phyloP scores from a whole-genome alignment of 139 green algal genomes.

The Chlamydomonas sp. region DNA sequence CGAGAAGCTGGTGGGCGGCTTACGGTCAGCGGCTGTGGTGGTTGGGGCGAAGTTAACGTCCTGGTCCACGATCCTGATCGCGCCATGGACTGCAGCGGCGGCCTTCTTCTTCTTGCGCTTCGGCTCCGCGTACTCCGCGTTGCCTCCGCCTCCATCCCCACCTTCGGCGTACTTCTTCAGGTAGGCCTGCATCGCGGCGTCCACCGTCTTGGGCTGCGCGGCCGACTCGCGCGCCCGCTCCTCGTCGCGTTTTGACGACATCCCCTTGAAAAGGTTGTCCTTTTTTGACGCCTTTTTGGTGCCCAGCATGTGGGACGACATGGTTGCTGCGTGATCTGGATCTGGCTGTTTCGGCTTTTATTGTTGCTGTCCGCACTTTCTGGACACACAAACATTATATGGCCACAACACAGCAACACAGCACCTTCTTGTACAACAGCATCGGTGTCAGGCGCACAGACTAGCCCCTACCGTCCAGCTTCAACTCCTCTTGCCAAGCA shows the following conservation, averaged over 20 bases:
- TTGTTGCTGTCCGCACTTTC: too few species aligned
- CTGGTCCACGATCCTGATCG: constrained; percentile 55
- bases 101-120: constrained; percentile 52
- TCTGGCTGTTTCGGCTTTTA: too few species aligned
- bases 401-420: too few species aligned
- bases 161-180: constrained; percentile 37
- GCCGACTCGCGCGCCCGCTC: constrained; percentile 34
- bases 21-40: not conserved
- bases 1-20: constrained; percentile 32
- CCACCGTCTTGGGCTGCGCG: not conserved
- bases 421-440: too few species aligned
- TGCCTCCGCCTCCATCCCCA: constrained; percentile 3
- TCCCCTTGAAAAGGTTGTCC: constrained; percentile 31
- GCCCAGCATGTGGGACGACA: too few species aligned
- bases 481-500: too few species aligned
- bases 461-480: too few species aligned
- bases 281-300: constrained; percentile 1
- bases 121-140: constrained; percentile 6
- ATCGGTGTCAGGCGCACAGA: too few species aligned
- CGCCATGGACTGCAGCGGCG: not conserved
- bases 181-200: constrained; percentile 36
- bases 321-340: too few species aligned
- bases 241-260: constrained; percentile 26
- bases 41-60: constrained; percentile 26
- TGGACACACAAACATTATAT: too few species aligned